phyloP scores from a whole-genome alignment of 768 basidiomycete species.

The Leccinum boreale region DNA sequence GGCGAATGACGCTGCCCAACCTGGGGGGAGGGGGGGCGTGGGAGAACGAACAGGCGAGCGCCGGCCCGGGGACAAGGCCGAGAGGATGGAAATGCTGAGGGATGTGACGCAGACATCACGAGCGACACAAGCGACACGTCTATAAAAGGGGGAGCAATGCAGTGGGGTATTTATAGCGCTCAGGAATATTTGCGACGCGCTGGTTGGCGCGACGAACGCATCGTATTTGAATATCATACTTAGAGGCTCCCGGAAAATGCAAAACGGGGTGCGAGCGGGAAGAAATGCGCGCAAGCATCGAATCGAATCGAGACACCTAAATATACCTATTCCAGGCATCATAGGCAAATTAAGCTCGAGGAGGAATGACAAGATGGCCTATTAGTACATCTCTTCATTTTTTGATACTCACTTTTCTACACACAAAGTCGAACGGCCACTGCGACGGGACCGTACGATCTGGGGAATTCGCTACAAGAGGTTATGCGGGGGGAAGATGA shows the following conservation, averaged over 20 bases:
- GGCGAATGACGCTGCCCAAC: neutral
- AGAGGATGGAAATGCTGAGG: neutral
- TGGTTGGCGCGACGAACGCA: neutral
- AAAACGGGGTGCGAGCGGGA: neutral
- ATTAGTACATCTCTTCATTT: neutral
- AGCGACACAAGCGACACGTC: neutral
- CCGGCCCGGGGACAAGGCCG: neutral
- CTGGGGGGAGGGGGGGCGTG: neutral
- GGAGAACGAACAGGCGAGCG: neutral
- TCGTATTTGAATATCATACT: neutral
- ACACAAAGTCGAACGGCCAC: neutral
- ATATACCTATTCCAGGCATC: neutral
- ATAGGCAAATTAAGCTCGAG: too few relatives aligned
- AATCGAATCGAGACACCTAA: neutral
- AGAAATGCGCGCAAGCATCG: neutral
- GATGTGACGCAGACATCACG: neutral
- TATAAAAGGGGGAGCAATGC: neutral
- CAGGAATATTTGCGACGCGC: neutral
- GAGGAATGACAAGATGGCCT: neutral
- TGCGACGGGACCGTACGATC: too few relatives aligned
- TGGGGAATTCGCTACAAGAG: neutral
- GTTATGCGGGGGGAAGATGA: neutral
- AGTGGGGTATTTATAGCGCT: neutral
- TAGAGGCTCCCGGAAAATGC: neutral
- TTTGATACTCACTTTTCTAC: too few relatives aligned